phyloP scores from a whole-genome alignment of 108 stramenopile genomes.

The Conticribra weissflogii region DNA sequence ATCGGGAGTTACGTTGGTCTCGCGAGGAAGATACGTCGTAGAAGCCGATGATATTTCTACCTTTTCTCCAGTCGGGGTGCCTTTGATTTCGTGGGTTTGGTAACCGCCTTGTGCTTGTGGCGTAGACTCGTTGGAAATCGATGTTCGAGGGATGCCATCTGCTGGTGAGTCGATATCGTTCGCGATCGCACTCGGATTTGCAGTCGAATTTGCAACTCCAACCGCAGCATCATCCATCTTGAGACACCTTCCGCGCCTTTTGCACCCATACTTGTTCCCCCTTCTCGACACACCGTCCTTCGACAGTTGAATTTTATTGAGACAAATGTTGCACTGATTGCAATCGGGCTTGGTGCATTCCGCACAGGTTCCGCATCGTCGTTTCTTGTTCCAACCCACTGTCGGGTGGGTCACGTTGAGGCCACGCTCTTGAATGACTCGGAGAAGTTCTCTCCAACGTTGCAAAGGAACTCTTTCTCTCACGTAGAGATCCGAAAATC shows the following conservation, averaged over 20 bases:
- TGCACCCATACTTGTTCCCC: background rate
- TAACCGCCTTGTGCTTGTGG: too few relatives aligned
- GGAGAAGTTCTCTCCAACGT: constrained; percentile 25
- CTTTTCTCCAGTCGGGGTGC: too few relatives aligned
- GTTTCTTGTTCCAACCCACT: constrained; percentile 8
- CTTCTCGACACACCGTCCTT: background rate
- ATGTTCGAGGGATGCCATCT: too few relatives aligned
- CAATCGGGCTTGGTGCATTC: background rate
- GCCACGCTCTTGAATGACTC: constrained; percentile 13
- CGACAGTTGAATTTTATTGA: background rate
- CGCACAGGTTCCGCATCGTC: background rate
- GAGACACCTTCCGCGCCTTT: background rate
- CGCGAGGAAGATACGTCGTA: too few relatives aligned
- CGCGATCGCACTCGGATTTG: background rate
- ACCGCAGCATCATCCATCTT: background rate
- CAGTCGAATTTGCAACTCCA: background rate
- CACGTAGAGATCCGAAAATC: constrained; percentile 21
- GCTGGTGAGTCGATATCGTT: too few relatives aligned
- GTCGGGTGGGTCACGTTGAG: constrained; percentile 7
- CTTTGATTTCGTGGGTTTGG: too few relatives aligned
- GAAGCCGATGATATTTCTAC: too few relatives aligned
- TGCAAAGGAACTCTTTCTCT: constrained; percentile 33
- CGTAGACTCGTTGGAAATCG: too few relatives aligned
- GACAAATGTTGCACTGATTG: background rate
- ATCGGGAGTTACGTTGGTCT: too few relatives aligned